These are phyloP conservation scores for Mycena epipterygia DNA, from an alignment of 768 basidiomycete species.

Conservation along the genomic window DNA sequence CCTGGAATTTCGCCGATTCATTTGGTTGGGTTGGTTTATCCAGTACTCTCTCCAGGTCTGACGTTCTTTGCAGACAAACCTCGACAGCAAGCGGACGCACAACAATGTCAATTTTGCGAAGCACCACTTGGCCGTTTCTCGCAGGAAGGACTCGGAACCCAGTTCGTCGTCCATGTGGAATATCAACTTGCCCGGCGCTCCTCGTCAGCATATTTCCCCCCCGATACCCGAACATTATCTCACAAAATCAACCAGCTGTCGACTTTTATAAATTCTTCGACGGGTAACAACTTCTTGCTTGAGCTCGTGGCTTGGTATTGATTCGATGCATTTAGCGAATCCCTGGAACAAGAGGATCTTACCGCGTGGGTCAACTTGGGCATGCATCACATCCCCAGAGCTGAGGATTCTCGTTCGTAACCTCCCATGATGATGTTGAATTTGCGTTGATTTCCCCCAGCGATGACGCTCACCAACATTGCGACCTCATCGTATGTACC, in stretches of 20 bases:
- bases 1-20: slow-evolving; percentile 69
- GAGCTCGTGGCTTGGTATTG: not conserved
- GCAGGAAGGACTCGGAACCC: slow-evolving; percentile 73
- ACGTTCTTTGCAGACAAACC: slow-evolving; percentile 54
- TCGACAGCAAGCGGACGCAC: slow-evolving; percentile 70
- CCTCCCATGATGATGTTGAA: not conserved
- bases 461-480: slow-evolving; percentile 69
- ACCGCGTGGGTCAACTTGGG: slow-evolving; percentile 78
- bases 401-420: slow-evolving; percentile 65
- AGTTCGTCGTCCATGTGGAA: slow-evolving; percentile 73
- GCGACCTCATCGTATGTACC: slow-evolving; percentile 64
- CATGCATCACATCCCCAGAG: slow-evolving; percentile 75
- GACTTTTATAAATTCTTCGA: slow-evolving; percentile 59
- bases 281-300: not conserved
- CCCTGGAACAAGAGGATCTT: slow-evolving; percentile 73
- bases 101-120: slow-evolving; percentile 79
- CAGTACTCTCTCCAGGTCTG: not conserved
- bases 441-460: not conserved
- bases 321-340: slow-evolving; percentile 50
- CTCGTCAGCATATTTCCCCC: slow-evolving; percentile 36
- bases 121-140: slow-evolving; percentile 70
- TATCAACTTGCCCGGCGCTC: slow-evolving; percentile 68
- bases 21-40: slow-evolving; percentile 50
- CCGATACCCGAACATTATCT: not conserved
- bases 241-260: slow-evolving; percentile 47